Conservation (phyloP, 257 asterid genomes). For the Eustoma russellianum region DNA sequence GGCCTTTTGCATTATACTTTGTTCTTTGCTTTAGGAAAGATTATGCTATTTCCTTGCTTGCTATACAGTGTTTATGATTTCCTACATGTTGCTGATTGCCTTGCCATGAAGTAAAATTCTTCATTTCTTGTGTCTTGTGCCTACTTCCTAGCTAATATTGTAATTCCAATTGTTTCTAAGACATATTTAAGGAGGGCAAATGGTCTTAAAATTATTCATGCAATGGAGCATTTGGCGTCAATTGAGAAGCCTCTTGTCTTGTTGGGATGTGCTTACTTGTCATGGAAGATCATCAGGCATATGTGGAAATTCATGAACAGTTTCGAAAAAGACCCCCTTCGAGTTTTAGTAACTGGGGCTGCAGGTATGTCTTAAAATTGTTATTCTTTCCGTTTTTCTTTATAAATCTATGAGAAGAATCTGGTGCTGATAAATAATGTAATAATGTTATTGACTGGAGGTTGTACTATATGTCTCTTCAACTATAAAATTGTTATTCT, state of each 20-base stretch:
- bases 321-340: constrained; percentile 43
- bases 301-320: constrained; percentile 36
- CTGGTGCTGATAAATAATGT: too few relatives aligned
- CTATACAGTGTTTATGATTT: constrained; percentile 13
- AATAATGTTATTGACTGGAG: too few relatives aligned
- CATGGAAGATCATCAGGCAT: constrained; percentile 55
- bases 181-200: background rate
- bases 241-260: constrained; percentile 51
- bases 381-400: background rate
- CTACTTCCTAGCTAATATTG: too few relatives aligned
- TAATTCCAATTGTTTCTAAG: too few relatives aligned
- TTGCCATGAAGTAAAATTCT: constrained; percentile 1
- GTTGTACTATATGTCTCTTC: too few relatives aligned
- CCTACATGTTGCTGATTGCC: background rate
- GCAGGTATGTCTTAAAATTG: constrained; percentile 54
- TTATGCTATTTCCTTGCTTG: constrained; percentile 56
- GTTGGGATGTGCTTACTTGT: constrained; percentile 44
- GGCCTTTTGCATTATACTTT: too few relatives aligned
- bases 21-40: constrained; percentile 12
- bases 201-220: background rate
- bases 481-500: background rate
- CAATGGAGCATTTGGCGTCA: constrained; percentile 35
- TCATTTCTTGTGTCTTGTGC: background rate
- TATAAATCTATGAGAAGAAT: too few relatives aligned
- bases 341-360: constrained; percentile 73